A percentile compares a stretch with the other conserved stretches of the same genome.
Evolutionary conservation across 768 basidiomycete species (phyloP).

Genomic region (Hygrocybe punicea): DNA sequence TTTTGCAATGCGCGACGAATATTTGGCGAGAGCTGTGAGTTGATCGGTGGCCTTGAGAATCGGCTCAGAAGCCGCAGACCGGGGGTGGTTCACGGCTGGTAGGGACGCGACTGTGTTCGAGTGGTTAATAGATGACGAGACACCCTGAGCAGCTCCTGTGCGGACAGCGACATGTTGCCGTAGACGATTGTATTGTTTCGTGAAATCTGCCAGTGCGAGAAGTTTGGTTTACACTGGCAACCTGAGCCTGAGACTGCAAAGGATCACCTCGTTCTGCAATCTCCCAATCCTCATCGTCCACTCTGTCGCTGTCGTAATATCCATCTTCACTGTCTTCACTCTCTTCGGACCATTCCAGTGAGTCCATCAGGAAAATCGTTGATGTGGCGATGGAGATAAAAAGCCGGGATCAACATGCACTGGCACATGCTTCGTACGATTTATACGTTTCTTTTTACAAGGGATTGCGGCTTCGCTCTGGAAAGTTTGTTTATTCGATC

Average conservation of each 20-base stretch:
- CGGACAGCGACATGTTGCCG: constrained; percentile 86
- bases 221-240: neutral
- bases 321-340: constrained; percentile 33
- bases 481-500: no score
- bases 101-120: constrained; percentile 54
- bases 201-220: constrained; percentile 67
- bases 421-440: no score
- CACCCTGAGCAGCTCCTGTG: constrained; percentile 63
- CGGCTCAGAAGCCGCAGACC: constrained; percentile 31
- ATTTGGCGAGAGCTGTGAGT: constrained; percentile 70
- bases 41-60: constrained; percentile 70
- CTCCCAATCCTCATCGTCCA: constrained; percentile 89
- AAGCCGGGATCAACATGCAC: no score
- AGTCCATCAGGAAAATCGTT: neutral
- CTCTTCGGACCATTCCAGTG: neutral
- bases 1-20: constrained; percentile 66
- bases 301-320: constrained; percentile 54
- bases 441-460: no score
- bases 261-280: constrained; percentile 71
- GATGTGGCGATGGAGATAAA: no score
- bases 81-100: constrained; percentile 71
- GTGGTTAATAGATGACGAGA: constrained; percentile 49
- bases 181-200: constrained; percentile 95
- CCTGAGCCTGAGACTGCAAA: neutral
- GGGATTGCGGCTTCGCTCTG: no score